phyloP scores from a whole-genome alignment of 352 stramenopile species.

The Phytophthora citricola region DNA sequence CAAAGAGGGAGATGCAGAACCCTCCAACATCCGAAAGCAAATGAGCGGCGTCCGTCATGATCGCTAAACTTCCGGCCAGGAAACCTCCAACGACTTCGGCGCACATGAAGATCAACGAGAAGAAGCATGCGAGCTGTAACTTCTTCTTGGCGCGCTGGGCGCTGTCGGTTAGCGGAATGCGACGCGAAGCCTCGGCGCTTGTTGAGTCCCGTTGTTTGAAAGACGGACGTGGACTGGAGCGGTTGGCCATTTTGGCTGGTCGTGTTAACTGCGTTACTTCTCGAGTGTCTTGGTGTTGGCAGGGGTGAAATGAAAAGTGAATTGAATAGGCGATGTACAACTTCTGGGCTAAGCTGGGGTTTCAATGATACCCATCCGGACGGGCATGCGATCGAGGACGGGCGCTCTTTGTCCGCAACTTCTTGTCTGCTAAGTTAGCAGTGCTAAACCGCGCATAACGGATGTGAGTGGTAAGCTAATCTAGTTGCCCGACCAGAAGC shows the following conservation, averaged over 20 bases:
- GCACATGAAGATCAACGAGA: conserved; percentile 93
- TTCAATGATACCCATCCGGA: too few species aligned
- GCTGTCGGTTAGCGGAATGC: conserved; percentile 51
- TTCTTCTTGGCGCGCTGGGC: conserved; percentile 55
- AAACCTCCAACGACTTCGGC: conserved; percentile 94
- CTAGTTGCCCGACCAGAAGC: too few species aligned
- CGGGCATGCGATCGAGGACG: too few species aligned
- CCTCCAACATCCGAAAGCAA: conserved; percentile 65
- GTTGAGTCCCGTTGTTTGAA: not conserved
- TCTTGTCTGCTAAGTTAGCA: too few species aligned
- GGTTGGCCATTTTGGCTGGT: too few species aligned
- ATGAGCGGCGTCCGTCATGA: conserved; percentile 88
- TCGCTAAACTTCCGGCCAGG: conserved; percentile 90
- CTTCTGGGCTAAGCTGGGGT: too few species aligned
- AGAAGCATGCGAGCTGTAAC: conserved; percentile 53
- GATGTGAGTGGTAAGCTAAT: too few species aligned
- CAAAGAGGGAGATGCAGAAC: conserved; percentile 70
- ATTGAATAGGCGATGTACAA: too few species aligned
- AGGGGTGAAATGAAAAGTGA: too few species aligned
- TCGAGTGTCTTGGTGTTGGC: not conserved
- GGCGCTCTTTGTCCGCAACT: too few species aligned
- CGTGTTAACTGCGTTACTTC: not conserved
- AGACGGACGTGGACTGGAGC: not conserved
- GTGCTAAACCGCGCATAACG: too few species aligned
- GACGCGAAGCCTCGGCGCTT: conserved; percentile 2